Evolutionary conservation across 2,329 filamentous ascomycete species (phyloP), one percentile per base, ranked within the genome.

Genomic region (Fusarium sp.): DNA sequence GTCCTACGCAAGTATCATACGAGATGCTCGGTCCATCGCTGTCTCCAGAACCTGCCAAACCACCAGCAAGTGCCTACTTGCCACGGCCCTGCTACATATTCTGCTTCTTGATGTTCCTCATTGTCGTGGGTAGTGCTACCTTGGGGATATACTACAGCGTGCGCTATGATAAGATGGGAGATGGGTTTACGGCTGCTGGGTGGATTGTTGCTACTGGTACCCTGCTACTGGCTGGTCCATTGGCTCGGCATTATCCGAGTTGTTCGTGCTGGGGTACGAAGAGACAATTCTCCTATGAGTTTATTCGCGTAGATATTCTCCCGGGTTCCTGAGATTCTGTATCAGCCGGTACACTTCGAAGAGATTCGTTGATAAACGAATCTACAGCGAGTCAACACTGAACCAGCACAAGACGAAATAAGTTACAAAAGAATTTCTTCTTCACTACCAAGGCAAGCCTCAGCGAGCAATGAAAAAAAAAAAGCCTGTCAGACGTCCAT

Each of bases 401-500:
- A 16, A 34, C 0, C 32, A 18, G 9, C 16, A 34, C 32, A 10
- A 18, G 9, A 34, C 32, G 2, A 34, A 10, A 11, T 2, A 11
- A 4, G 5, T 34, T 18, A 34, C 18, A 6, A 34, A 6, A 10
- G 3, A 12, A n/a, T 27, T 73, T 84, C 86, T 88, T 88, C 88
- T 78, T 88, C 84, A 77, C 83, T 70, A 66, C 84, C 79, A 75
- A 76, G 80, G 82, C 73, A 78, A 82, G 83, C 84, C 80, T 82
- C 73, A 76, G 79, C 74, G 18, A 79, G 81, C 78, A 88, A 86
- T 82, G 84, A 88, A 88, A 88, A 70, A 76, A 69, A 77, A 70
- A 76, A 69, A 77, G 81, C 86, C 92, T 93, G 93, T 95, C 93
- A 96, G 93, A 94, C 92, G 88, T 92, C 91, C 91, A 86, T 92